phyloP scores from a whole-genome alignment of 306 rosid genomes.

The Dryas alaskensis region DNA sequence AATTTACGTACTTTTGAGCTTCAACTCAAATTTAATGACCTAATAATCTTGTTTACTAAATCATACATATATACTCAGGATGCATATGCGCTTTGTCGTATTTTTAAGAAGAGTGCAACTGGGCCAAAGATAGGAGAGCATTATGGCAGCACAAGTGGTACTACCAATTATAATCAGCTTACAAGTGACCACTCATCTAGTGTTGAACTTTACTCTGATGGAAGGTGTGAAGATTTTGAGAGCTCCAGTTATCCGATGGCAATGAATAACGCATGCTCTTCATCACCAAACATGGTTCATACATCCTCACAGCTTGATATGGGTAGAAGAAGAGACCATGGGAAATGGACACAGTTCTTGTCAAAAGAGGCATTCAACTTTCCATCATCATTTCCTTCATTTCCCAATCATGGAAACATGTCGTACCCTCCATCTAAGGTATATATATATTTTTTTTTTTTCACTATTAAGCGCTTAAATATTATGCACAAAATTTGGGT shows the following conservation, averaged over 20 bases:
- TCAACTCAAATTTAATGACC: too few relatives aligned
- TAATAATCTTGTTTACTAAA: too few relatives aligned
- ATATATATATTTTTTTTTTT: background rate
- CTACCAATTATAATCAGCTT: conserved; percentile 33
- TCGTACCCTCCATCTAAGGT: conserved; percentile 85
- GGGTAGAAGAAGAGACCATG: conserved; percentile 34
- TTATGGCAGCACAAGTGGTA: conserved; percentile 39
- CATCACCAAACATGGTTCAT: conserved; percentile 27
- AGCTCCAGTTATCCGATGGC: conserved; percentile 52
- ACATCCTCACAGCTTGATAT: conserved; percentile 28
- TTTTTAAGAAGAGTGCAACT: conserved; percentile 67
- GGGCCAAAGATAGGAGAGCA: conserved; percentile 60
- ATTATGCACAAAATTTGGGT: too few relatives aligned
- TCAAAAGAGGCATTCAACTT: conserved; percentile 43
- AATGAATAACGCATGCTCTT: conserved; percentile 22
- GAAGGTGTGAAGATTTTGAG: conserved; percentile 67
- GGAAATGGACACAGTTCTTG: conserved; percentile 50
- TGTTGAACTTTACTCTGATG: conserved; percentile 66
- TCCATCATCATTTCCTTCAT: conserved; percentile 29
- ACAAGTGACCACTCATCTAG: conserved; percentile 61
- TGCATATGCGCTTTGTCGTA: conserved; percentile 86
- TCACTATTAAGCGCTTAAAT: too few relatives aligned
- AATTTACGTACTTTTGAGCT: too few relatives aligned
- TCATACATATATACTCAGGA: conserved; percentile 41
- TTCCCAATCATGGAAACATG: conserved; percentile 45